These are phyloP conservation scores for Mycena olivaceomarginata DNA, from an alignment of 768 basidiomycete species.

Conservation along the genomic window DNA sequence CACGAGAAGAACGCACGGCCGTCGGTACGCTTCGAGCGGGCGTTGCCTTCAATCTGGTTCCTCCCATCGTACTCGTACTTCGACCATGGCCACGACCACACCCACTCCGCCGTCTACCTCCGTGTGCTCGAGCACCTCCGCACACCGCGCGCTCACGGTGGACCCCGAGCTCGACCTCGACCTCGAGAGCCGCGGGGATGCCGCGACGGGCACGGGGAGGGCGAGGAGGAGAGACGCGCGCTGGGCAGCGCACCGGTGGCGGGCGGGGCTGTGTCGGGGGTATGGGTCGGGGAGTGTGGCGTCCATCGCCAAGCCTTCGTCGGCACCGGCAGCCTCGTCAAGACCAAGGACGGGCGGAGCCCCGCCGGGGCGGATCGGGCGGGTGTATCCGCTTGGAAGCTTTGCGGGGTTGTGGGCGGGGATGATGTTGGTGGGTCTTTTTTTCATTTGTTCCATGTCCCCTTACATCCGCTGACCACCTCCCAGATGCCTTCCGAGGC, in stretches of 20 bases:
- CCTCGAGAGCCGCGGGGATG: not conserved
- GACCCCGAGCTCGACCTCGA: not conserved
- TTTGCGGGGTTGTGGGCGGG: constrained; percentile 70
- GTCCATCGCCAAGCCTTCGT: not conserved
- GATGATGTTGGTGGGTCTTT: constrained; percentile 6
- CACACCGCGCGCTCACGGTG: not conserved
- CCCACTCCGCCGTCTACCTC: not conserved
- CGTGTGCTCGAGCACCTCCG: not conserved
- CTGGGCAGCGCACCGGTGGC: not conserved
- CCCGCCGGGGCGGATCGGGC: constrained; percentile 26
- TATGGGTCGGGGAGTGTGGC: not conserved
- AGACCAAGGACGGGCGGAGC: not conserved
- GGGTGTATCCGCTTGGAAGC: constrained; percentile 62
- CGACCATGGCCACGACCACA: not conserved
- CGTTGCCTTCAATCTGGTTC: not conserved
- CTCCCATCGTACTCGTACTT: not conserved
- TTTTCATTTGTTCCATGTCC: no score
- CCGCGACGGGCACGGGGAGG: not conserved
- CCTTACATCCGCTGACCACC: not conserved
- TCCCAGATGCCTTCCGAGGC: constrained; percentile 49
- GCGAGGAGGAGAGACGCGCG: not conserved
- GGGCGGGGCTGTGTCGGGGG: not conserved
- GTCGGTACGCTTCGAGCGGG: constrained; percentile 51
- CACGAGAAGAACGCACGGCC: constrained; percentile 64
- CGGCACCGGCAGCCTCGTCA: not conserved